A percentile compares a stretch with the other conserved stretches of the same genome.
Conservation (phyloP, 108 stramenopile genomes). For the Nannochloropsis oceanica region DNA sequence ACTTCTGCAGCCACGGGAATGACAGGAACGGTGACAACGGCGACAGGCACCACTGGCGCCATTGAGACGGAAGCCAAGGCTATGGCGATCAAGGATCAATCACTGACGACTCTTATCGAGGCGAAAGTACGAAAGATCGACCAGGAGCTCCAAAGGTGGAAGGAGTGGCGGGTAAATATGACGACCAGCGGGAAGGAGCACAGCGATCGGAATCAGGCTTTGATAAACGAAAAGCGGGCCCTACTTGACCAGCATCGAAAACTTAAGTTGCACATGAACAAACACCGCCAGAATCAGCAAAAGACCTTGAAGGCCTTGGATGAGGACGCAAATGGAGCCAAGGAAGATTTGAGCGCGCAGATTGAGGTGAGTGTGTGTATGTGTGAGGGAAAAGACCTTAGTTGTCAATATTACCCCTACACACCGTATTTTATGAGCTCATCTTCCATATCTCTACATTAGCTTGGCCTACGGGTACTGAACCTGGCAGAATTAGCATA, state of each 20-base stretch:
- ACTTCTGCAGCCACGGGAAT: not conserved
- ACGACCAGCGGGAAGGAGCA: not conserved
- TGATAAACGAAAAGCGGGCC: not conserved
- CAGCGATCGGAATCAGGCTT: not conserved
- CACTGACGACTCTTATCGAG: not conserved
- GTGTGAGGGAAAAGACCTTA: not conserved
- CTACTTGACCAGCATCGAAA: not conserved
- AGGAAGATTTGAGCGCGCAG: not conserved
- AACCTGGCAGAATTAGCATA: not conserved
- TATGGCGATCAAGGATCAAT: not conserved
- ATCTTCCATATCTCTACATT: not conserved
- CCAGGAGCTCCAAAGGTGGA: not conserved
- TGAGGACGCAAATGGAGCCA: not conserved
- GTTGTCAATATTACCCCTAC: not conserved
- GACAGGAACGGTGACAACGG: not conserved
- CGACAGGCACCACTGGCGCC: not conserved
- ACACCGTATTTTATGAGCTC: not conserved
- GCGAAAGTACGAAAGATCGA: not conserved
- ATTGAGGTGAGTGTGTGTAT: not conserved
- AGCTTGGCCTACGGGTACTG: not conserved
- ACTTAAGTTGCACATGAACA: not conserved
- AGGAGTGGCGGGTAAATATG: not conserved
- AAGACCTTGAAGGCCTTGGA: not conserved
- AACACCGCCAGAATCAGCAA: not conserved
- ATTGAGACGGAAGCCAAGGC: not conserved